These are phyloP conservation scores for Colletotrichum sublineola DNA, from an alignment of 2,329 filamentous ascomycete genomes.

Conservation along the genomic window DNA sequence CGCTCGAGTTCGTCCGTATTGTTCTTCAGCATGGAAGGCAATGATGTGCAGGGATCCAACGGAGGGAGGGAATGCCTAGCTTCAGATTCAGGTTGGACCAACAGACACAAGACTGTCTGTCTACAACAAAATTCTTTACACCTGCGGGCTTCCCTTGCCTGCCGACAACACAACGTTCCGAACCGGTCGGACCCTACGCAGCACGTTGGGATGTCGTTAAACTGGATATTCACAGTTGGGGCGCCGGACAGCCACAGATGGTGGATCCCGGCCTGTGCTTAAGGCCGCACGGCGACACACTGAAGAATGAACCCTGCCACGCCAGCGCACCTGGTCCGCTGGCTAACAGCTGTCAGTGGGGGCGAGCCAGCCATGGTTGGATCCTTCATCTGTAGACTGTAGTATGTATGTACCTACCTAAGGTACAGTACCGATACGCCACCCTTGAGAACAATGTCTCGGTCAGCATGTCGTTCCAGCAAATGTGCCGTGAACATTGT, in stretches of 20 bases:
- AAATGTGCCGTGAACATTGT: not conserved
- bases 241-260: slow-evolving; percentile 1
- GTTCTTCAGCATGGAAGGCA: not conserved
- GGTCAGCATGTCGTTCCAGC: not conserved
- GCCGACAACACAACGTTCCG: not conserved
- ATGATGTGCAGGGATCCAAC: not conserved
- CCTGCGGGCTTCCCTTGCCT: not conserved
- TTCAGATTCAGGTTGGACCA: not conserved
- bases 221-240: not conserved
- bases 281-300: slow-evolving; percentile 6
- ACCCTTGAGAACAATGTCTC: slow-evolving; percentile 1
- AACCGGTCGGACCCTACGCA: not conserved
- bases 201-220: not conserved
- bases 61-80: not conserved
- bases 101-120: not conserved
- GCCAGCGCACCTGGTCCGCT: slow-evolving; percentile 13
- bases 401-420: no score
- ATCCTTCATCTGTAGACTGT: no score
- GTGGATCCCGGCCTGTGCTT: not conserved
- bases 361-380: no score
- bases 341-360: not conserved
- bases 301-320: slow-evolving; percentile 38
- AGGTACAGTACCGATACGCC: not conserved
- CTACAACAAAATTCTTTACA: not conserved
- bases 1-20: not conserved